Percentiles rank a stretch among this genome's conserved stretches.
These are phyloP conservation scores for Myriosclerotinia duriaeana DNA, from an alignment of 2,329 filamentous ascomycete genomes.

Conservation along the genomic window DNA sequence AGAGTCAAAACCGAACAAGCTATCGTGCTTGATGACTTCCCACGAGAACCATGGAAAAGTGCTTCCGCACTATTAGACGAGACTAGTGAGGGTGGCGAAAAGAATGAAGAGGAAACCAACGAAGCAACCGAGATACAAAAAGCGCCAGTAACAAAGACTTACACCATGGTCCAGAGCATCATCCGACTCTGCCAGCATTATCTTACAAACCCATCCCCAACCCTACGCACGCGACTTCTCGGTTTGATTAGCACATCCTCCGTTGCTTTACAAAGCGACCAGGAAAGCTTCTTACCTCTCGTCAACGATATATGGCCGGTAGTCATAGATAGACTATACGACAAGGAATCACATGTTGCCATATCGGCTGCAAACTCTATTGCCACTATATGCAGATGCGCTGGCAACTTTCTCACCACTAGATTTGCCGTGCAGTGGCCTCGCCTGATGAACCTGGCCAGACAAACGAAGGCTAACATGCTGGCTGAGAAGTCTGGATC, in stretches of 20 bases:
- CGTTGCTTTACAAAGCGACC: conserved; percentile 69
- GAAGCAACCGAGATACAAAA: conserved; percentile 51
- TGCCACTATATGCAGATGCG: conserved; percentile 64
- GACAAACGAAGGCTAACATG: conserved; percentile 43
- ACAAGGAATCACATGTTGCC: conserved; percentile 66
- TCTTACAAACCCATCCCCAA: conserved; percentile 78
- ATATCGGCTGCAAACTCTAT: conserved; percentile 70
- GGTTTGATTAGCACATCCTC: conserved; percentile 72
- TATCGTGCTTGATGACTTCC: conserved; percentile 34
- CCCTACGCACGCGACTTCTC: conserved; percentile 75
- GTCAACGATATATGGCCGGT: conserved; percentile 92
- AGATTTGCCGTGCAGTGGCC: conserved; percentile 74
- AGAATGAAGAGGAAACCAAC: conserved; percentile 35
- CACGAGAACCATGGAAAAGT: conserved; percentile 42
- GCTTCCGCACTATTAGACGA: conserved; percentile 41
- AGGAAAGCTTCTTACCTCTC: conserved; percentile 82
- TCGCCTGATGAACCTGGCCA: conserved; percentile 54
- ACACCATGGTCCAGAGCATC: conserved; percentile 78
- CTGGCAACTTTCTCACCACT: conserved; percentile 77
- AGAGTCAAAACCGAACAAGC: conserved; percentile 27
- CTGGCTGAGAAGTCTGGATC: conserved; percentile 41
- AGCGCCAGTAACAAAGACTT: conserved; percentile 72
- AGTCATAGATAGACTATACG: conserved; percentile 65
- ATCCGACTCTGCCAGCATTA: conserved; percentile 85
- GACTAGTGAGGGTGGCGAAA: conserved; percentile 28